Evolutionary conservation across 208 protist genomes (phyloP), one percentile per base, ranked within the genome.

Genomic region (Wallacemonas sp.): DNA sequence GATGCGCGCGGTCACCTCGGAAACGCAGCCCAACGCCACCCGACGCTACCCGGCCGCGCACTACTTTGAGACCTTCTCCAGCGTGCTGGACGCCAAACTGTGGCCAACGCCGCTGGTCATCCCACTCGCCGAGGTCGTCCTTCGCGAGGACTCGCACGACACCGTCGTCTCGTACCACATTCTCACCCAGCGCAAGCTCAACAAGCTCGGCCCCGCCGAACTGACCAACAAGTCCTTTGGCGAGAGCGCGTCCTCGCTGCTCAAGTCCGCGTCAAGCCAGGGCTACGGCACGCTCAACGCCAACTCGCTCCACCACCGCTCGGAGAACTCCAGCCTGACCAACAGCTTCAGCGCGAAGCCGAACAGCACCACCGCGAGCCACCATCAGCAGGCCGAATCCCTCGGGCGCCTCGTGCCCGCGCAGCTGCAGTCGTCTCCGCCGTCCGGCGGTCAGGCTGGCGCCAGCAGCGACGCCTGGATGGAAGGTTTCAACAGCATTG

Each of bases 201-300:
- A 74, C 63, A 78, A 76, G 44, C 50, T 87, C 10, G 74, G 74
- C 22, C 82, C 76, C 14, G 73, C 80, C 41, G 70, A 82, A 63
- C 41, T 81, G 61, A 39, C 72, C 12, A 61, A 74, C 28, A 80
- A 79, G 52, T 76, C 74, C 28, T 74, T 81, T 26, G 77, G 76
- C 36, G 77, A 84, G 26, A 81, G 52, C 38, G 77, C 82, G 5
- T 76, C 61, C 61, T 84, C 77, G 20, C 55, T 91, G 16, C 63
- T 94, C 20, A 54, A 84, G 54, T 81, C 76, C 32, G 72, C 86
- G 62, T 84, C 82, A 0, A 74, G 77, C 61, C 74, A 91, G 36
- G 88, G 88, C n/a, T 94, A 94, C 67, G 88, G 88, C 52, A 88
- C 85, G 12, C 71, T 94, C 28, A 94, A 91, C 75, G 88, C 88